Percentiles rank a stretch among this genome's conserved stretches.
Conservation (phyloP, 768 basidiomycete species). For the Lactifluus pinguis region DNA sequence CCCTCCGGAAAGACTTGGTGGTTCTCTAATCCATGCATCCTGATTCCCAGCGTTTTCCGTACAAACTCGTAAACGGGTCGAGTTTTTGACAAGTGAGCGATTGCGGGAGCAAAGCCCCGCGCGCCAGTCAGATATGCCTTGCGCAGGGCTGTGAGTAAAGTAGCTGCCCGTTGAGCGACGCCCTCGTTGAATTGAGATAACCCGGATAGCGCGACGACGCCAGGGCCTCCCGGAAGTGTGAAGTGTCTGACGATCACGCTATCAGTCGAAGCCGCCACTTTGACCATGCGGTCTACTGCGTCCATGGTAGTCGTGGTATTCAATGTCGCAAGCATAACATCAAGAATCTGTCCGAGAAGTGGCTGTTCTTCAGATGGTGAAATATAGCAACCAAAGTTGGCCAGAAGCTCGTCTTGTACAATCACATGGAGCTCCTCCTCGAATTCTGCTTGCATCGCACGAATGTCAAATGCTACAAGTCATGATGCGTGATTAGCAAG, state of each 20-base stretch:
- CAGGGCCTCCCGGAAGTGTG: slow-evolving; percentile 14
- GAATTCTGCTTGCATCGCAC: slow-evolving; percentile 66
- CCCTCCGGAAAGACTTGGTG: slow-evolving; percentile 50
- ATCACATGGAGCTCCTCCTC: slow-evolving; percentile 40
- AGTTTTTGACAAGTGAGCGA: slow-evolving; percentile 55
- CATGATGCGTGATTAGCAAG: background rate
- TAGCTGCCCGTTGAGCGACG: slow-evolving; percentile 40
- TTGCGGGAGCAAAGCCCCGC: slow-evolving; percentile 59
- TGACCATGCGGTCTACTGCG: slow-evolving; percentile 55
- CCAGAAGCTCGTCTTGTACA: slow-evolving; percentile 41
- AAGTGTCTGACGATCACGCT: slow-evolving; percentile 58
- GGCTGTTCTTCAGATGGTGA: slow-evolving; percentile 25
- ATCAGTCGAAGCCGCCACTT: slow-evolving; percentile 55
- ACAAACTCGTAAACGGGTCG: slow-evolving; percentile 72
- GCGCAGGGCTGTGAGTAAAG: slow-evolving; percentile 40
- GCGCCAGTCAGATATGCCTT: slow-evolving; percentile 49
- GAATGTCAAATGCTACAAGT: slow-evolving; percentile 58
- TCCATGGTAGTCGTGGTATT: slow-evolving; percentile 70
- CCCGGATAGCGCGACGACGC: slow-evolving; percentile 21
- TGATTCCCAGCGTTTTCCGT: slow-evolving; percentile 52
- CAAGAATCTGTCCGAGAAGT: slow-evolving; percentile 32
- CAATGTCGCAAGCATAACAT: slow-evolving; percentile 41
- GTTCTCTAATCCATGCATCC: slow-evolving; percentile 76
- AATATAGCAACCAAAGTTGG: slow-evolving; percentile 35
- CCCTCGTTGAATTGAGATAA: slow-evolving; percentile 46